phyloP scores from a whole-genome alignment of 2,329 filamentous ascomycete species.

The Lecanosticta acicola region DNA sequence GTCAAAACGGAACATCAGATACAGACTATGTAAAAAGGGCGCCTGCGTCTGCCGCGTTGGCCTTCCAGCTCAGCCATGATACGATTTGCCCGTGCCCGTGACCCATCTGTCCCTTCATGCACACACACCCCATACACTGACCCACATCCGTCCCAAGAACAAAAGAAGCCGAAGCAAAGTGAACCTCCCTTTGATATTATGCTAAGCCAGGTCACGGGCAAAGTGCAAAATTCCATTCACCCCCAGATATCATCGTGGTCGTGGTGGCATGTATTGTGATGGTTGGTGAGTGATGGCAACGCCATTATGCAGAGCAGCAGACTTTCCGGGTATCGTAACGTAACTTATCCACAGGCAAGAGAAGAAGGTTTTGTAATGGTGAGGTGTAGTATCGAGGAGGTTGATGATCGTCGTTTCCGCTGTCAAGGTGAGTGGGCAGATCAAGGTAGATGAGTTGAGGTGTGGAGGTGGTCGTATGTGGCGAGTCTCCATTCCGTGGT shows the following conservation, averaged over 20 bases:
- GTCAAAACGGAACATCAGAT: conserved; percentile 4
- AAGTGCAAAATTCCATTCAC: not conserved
- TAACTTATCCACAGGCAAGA: not conserved
- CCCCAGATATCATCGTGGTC: not conserved
- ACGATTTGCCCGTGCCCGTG: not conserved
- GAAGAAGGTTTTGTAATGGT: not conserved
- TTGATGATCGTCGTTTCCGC: not conserved
- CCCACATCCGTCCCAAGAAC: not conserved
- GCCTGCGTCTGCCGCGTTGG: not conserved
- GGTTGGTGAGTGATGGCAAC: not conserved
- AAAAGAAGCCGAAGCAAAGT: not conserved
- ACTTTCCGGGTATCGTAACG: not conserved
- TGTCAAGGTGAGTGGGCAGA: not conserved
- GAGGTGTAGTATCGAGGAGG: not conserved
- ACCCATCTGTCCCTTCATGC: not conserved
- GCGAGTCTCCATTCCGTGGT: too few species aligned
- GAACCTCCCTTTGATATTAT: not conserved
- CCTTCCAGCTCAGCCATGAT: too few species aligned
- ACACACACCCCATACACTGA: not conserved
- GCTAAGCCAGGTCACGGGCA: not conserved
- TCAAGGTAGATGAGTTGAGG: too few species aligned
- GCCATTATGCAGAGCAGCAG: not conserved
- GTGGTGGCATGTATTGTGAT: not conserved
- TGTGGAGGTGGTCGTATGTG: too few species aligned
- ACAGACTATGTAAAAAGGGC: conserved; percentile 10